These are phyloP conservation scores for Elongisporangium senticosum DNA, from an alignment of 352 stramenopile species.

Conservation along the genomic window DNA sequence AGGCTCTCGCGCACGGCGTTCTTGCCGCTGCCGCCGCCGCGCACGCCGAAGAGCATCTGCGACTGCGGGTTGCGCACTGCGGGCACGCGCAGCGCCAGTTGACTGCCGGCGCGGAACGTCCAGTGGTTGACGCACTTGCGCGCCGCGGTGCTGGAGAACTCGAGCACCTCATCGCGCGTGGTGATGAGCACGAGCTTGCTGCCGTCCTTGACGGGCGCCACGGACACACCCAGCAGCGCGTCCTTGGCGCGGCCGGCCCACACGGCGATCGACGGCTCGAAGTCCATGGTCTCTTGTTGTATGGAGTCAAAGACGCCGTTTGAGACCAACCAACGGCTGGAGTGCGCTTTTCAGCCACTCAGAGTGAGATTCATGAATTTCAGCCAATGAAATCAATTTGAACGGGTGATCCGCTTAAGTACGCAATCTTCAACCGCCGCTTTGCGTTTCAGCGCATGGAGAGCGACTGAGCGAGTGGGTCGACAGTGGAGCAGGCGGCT, in stretches of 20 bases:
- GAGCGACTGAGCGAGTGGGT: not conserved
- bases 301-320: not conserved
- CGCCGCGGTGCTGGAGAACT: constrained; percentile 44
- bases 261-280: constrained; percentile 55
- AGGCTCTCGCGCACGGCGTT: constrained; percentile 28
- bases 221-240: constrained; percentile 34
- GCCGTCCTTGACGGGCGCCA: constrained; percentile 35
- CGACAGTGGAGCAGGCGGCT: not conserved
- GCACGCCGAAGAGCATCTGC: constrained; percentile 53
- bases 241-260: constrained; percentile 57
- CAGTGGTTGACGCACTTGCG: constrained; percentile 76
- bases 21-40: constrained; percentile 22
- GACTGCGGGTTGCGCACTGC: constrained; percentile 54
- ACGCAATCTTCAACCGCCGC: not conserved
- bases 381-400: not conserved
- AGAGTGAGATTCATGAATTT: not conserved
- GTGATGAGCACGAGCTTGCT: constrained; percentile 61
- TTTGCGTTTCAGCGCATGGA: not conserved
- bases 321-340: constrained; percentile 16
- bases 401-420: not conserved
- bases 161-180: constrained; percentile 56
- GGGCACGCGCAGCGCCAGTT: constrained; percentile 35
- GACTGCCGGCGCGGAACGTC: constrained; percentile 54
- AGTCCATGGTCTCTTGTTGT: constrained; percentile 42
- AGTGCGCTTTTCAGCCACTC: constrained; percentile 7